Evolutionary conservation across 306 rosid species (phyloP).

Genomic region (Fagus crenata): DNA sequence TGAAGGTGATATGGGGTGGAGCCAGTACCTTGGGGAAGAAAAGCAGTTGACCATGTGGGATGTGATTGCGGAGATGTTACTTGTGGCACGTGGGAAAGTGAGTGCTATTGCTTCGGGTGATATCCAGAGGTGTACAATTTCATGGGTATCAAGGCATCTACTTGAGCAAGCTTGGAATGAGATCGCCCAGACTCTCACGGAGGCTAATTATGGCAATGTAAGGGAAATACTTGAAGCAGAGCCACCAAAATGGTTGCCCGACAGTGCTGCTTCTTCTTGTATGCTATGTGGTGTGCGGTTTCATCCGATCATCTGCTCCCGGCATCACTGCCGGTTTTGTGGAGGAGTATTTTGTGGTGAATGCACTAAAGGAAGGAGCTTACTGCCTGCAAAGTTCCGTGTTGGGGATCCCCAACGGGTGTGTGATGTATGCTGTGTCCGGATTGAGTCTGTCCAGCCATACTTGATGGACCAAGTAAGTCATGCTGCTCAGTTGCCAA

Average conservation of each 20-base stretch:
- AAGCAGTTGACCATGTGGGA: slow-evolving; percentile 98
- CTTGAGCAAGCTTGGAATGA: slow-evolving; percentile 94
- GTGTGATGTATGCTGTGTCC: slow-evolving; percentile 90
- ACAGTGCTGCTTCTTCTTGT: slow-evolving; percentile 86
- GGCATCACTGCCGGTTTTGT: slow-evolving; percentile 98
- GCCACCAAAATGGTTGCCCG: slow-evolving; percentile 94
- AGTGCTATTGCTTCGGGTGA: slow-evolving; percentile 68
- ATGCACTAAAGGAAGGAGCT: slow-evolving; percentile 85
- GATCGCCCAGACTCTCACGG: slow-evolving; percentile 87
- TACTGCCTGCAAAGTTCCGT: slow-evolving; percentile 76
- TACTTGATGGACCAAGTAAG: slow-evolving; percentile 91
- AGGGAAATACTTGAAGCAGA: slow-evolving; percentile 78
- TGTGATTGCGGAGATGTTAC: slow-evolving; percentile 84
- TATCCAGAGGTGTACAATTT: slow-evolving; percentile 37
- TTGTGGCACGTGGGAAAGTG: slow-evolving; percentile 79
- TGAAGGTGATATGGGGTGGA: slow-evolving; percentile 84
- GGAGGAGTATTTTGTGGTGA: slow-evolving; percentile 97
- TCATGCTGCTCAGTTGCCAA: slow-evolving; percentile 86
- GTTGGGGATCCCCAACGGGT: slow-evolving; percentile 84
- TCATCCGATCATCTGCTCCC: slow-evolving; percentile 89
- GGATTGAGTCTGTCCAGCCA: slow-evolving; percentile 85
- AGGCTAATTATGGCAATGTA: slow-evolving; percentile 61
- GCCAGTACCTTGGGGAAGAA: slow-evolving; percentile 64
- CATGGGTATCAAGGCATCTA: slow-evolving; percentile 65
- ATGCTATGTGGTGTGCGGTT: slow-evolving; percentile 91